These are phyloP conservation scores for Dioscorea zingiberensis DNA, from an alignment of 106 monocot species.

Conservation along the genomic window DNA sequence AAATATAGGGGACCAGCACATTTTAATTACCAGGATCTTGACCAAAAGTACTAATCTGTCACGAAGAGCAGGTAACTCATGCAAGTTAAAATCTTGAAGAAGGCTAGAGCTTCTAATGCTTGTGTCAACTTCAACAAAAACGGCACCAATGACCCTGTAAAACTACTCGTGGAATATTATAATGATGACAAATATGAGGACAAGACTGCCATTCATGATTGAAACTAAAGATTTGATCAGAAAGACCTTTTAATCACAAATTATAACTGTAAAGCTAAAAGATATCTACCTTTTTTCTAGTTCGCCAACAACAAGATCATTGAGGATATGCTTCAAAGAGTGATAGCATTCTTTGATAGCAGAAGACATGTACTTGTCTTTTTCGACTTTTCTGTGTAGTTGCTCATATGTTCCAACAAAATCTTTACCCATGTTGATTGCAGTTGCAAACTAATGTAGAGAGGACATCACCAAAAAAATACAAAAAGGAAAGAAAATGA, in stretches of 20 bases:
- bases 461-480: constrained; percentile 5
- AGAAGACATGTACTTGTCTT: constrained; percentile 61
- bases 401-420: constrained; percentile 40
- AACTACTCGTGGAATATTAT: constrained; percentile 5
- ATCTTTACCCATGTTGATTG: constrained; percentile 46
- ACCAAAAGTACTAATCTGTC: constrained; percentile 36
- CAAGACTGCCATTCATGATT: neutral
- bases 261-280: neutral
- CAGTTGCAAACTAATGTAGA: constrained; percentile 48
- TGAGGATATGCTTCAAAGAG: constrained; percentile 45
- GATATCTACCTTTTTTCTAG: constrained; percentile 52
- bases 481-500: neutral
- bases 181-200: constrained; percentile 1
- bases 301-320: constrained; percentile 39
- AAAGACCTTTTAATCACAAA: neutral
- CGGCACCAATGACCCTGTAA: constrained; percentile 47
- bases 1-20: neutral
- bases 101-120: constrained; percentile 38
- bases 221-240: neutral
- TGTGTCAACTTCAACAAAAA: constrained; percentile 39
- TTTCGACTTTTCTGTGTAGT: constrained; percentile 50
- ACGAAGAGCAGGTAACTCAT: constrained; percentile 33
- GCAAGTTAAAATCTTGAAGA: constrained; percentile 42
- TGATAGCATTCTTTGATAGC: constrained; percentile 58
- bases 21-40: constrained; percentile 44